These are phyloP conservation scores for Fusarium agapanthi DNA, from an alignment of 2,329 filamentous ascomycete species.

Conservation along the genomic window DNA sequence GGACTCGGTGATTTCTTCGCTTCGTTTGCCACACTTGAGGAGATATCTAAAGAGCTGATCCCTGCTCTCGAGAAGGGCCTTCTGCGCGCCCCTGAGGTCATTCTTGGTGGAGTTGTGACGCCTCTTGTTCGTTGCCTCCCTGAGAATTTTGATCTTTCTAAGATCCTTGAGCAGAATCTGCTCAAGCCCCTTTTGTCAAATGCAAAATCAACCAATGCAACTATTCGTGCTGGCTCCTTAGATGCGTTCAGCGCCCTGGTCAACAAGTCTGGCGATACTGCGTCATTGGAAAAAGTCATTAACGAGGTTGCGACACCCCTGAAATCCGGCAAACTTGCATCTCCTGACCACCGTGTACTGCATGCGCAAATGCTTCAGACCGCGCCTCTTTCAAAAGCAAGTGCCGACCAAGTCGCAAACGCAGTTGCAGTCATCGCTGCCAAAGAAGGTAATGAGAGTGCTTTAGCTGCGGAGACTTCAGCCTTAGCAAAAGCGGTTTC, in stretches of 20 bases:
- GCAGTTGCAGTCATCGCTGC: slow-evolving; percentile 73
- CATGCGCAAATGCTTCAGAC: slow-evolving; percentile 82
- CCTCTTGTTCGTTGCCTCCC: slow-evolving; percentile 78
- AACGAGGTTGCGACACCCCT: slow-evolving; percentile 83
- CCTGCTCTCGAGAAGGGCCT: slow-evolving; percentile 89
- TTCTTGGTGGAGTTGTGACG: slow-evolving; percentile 80
- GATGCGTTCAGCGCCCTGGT: slow-evolving; percentile 78
- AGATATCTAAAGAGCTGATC: slow-evolving; percentile 78
- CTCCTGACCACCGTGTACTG: slow-evolving; percentile 83
- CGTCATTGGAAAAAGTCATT: slow-evolving; percentile 71
- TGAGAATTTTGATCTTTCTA: slow-evolving; percentile 77
- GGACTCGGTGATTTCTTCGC: slow-evolving; percentile 85
- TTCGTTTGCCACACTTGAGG: slow-evolving; percentile 76
- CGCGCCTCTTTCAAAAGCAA: slow-evolving; percentile 66
- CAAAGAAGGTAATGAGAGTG: slow-evolving; percentile 90
- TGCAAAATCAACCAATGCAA: slow-evolving; percentile 86
- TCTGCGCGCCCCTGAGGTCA: slow-evolving; percentile 87
- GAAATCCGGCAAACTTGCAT: slow-evolving; percentile 83
- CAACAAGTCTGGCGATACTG: slow-evolving; percentile 64
- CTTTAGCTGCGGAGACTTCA: slow-evolving; percentile 77
- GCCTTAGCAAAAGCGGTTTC: slow-evolving; percentile 73
- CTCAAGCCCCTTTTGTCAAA: slow-evolving; percentile 90
- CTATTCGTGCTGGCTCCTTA: slow-evolving; percentile 79
- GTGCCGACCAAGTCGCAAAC: slow-evolving; percentile 72
- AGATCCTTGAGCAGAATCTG: slow-evolving; percentile 74